Conservation (phyloP, 371 early-diverging fungal genomes). For the Mortierella polycephala region DNA sequence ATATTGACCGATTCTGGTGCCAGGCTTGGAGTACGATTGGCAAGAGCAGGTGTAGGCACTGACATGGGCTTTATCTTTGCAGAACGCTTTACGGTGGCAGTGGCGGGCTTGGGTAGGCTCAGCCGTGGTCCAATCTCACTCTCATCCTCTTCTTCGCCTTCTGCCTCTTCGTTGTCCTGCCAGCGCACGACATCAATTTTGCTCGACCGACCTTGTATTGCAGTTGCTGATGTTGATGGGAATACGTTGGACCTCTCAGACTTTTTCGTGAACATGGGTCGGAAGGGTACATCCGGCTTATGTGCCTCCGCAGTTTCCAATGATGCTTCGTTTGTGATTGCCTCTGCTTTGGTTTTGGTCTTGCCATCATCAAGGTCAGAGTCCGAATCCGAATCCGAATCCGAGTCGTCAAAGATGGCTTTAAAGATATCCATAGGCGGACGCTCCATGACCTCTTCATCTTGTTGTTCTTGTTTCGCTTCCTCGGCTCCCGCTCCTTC, state of each 20-base stretch:
- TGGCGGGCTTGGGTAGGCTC: not conserved
- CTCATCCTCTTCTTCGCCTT: conserved; percentile 44
- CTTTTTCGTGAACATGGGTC: conserved; percentile 58
- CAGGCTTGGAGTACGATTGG: not conserved
- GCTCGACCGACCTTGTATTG: conserved; percentile 24
- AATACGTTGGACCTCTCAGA: conserved; percentile 18
- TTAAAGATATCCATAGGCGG: conserved; percentile 90
- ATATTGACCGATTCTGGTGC: not conserved
- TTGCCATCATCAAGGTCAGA: conserved; percentile 38
- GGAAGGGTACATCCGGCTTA: conserved; percentile 35
- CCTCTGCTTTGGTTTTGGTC: not conserved
- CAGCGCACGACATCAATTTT: conserved; percentile 42
- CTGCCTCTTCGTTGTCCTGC: conserved; percentile 54
- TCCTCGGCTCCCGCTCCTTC: conserved; percentile 8
- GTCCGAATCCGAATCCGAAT: conserved; percentile 61
- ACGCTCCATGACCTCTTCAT: conserved; percentile 55
- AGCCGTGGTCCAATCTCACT: conserved; percentile 39
- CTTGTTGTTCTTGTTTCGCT: conserved; percentile 1
- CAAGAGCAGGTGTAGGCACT: too few relatives aligned
- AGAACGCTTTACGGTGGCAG: not conserved
- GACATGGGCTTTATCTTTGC: not conserved
- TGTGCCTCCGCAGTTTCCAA: not conserved
- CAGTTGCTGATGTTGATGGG: conserved; percentile 13
- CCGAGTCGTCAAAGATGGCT: conserved; percentile 83
- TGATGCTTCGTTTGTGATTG: not conserved